Conservation (phyloP, 192 early-diverging fungal genomes). For the Ambispora gerdemannii region DNA sequence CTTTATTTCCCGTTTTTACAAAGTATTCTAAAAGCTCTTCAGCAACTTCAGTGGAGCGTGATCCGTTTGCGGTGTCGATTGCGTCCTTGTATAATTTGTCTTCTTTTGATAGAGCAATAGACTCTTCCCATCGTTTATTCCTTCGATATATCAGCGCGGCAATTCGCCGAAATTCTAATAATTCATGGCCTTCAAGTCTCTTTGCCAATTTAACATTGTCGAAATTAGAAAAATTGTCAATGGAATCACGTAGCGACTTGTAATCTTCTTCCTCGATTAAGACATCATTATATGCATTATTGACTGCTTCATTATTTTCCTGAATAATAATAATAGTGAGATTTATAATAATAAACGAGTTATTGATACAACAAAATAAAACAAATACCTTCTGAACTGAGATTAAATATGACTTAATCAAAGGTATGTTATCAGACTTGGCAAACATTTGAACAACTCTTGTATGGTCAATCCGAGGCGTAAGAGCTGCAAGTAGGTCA, state of each 20-base stretch:
- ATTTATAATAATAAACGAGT: not conserved
- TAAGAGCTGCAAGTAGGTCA: slow-evolving; percentile 85
- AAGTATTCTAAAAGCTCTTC: slow-evolving; percentile 97
- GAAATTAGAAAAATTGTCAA: slow-evolving; percentile 94
- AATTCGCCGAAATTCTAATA: slow-evolving; percentile 97
- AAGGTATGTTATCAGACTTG: slow-evolving; percentile 95
- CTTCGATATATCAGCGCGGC: slow-evolving; percentile 94
- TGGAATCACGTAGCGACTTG: slow-evolving; percentile 87
- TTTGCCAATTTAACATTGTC: slow-evolving; percentile 88
- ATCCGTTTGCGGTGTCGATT: slow-evolving; percentile 96
- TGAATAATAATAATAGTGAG: slow-evolving; percentile 24
- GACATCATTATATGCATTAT: slow-evolving; percentile 92
- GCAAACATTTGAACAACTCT: slow-evolving; percentile 96
- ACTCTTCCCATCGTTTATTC: slow-evolving; percentile 96
- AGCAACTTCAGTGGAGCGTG: slow-evolving; percentile 79
- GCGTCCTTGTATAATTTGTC: slow-evolving; percentile 98
- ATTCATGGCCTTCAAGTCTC: slow-evolving; percentile 92
- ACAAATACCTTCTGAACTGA: slow-evolving; percentile 74
- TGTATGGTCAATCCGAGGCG: slow-evolving; percentile 92
- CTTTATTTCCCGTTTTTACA: slow-evolving; percentile 84
- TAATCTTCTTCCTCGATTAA: slow-evolving; percentile 98
- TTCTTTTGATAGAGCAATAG: slow-evolving; percentile 92
- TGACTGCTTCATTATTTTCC: slow-evolving; percentile 92
- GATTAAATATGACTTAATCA: slow-evolving; percentile 95
- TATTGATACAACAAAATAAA: not conserved